Evolutionary conservation across 139 green algal genomes (phyloP).

Genomic region (Chlamydomonas sp.): DNA sequence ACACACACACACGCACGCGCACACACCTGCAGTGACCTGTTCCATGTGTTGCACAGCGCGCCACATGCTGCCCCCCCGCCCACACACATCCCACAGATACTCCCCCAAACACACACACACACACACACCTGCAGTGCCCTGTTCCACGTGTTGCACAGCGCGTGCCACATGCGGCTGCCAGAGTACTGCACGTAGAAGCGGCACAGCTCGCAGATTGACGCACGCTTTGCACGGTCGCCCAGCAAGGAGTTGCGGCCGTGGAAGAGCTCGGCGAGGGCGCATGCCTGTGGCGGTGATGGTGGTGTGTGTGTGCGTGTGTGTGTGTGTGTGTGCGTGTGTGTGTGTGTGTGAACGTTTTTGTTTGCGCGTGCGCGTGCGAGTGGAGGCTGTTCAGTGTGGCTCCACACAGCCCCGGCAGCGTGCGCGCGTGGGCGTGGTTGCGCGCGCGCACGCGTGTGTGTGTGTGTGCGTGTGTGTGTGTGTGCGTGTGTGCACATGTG

Average conservation of each 20-base stretch:
- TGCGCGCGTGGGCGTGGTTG: too few relatives aligned
- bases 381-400: neutral
- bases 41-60: neutral
- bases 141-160: slow-evolving; percentile 31
- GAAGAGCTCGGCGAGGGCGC: slow-evolving; percentile 6
- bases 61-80: neutral
- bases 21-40: neutral
- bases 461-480: too few relatives aligned
- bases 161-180: slow-evolving; percentile 33
- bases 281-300: neutral
- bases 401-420: neutral
- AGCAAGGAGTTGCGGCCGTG: neutral
- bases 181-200: slow-evolving; percentile 41
- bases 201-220: slow-evolving; percentile 26
- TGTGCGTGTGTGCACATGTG: neutral
- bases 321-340: neutral
- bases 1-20: too few relatives aligned
- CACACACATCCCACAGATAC: neutral
- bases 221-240: neutral
- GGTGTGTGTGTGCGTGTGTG: neutral
- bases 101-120: too few relatives aligned
- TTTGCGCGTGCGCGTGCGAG: too few relatives aligned
- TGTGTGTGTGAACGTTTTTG: too few relatives aligned
- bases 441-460: too few relatives aligned
- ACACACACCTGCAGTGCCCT: slow-evolving; percentile 12